Conservation (phyloP, 306 rosid species). For the Senna tora region DNA sequence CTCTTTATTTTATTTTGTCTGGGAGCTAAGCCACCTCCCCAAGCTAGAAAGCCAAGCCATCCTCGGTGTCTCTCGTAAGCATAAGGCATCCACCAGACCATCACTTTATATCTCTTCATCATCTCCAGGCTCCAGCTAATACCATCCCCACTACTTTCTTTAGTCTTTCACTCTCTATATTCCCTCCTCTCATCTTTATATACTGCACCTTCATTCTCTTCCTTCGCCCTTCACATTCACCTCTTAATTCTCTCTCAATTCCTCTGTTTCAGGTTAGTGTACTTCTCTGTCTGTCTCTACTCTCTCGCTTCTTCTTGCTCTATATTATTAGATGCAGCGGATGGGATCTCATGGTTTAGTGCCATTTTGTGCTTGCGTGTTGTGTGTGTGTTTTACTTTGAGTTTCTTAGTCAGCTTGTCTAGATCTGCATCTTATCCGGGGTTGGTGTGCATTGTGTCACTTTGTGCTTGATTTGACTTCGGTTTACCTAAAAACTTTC, state of each 20-base stretch:
- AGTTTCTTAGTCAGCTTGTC: conserved; percentile 38
- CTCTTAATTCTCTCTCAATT: conserved; percentile 58
- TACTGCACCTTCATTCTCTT: conserved; percentile 28
- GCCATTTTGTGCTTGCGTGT: neutral
- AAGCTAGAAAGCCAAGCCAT: conserved; percentile 27
- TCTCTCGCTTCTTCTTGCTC: neutral
- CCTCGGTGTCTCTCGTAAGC: neutral
- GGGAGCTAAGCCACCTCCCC: conserved; percentile 30
- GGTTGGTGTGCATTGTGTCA: conserved; percentile 44
- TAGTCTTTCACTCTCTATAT: conserved; percentile 10
- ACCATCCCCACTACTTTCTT: conserved; percentile 31
- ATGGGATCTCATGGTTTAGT: conserved; percentile 2
- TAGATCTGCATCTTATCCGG: conserved; percentile 59
- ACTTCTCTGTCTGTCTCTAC: conserved; percentile 3
- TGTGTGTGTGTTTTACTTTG: neutral
- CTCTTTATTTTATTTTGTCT: conserved; percentile 19
- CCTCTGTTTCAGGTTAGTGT: conserved; percentile 65
- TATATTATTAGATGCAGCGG: neutral
- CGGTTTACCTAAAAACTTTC: conserved; percentile 33
- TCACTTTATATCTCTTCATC: conserved; percentile 16
- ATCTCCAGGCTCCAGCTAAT: conserved; percentile 26
- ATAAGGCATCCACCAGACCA: conserved; percentile 17
- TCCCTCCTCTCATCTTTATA: conserved; percentile 48
- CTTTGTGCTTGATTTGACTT: conserved; percentile 40
- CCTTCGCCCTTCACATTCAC: conserved; percentile 27